Evolutionary conservation across 805 yeast species (phyloP).

Genomic region (Schwanniomyces vanrijiae): DNA sequence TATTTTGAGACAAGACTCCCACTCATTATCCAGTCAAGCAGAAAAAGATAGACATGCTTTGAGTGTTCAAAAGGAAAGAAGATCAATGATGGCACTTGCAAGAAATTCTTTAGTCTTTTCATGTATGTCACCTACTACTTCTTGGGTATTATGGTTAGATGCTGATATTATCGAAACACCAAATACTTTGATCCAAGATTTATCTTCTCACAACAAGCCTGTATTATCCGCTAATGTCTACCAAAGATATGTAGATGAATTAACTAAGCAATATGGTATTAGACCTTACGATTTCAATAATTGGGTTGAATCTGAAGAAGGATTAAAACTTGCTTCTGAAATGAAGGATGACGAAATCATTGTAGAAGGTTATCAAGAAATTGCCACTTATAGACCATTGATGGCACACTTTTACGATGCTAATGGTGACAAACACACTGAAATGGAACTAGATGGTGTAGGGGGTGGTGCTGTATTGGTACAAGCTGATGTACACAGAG

Average conservation of each 20-base stretch:
- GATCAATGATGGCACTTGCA: conserved; percentile 90
- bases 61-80: conserved; percentile 81
- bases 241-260: conserved; percentile 71
- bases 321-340: conserved; percentile 66
- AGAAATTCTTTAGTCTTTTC: conserved; percentile 90
- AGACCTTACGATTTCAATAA: conserved; percentile 95
- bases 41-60: conserved; percentile 93
- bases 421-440: conserved; percentile 59
- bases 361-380: conserved; percentile 90
- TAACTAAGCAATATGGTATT: conserved; percentile 52
- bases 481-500: conserved; percentile 96
- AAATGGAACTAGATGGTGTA: conserved; percentile 91
- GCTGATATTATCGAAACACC: conserved; percentile 94
- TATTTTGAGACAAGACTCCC: conserved; percentile 86
- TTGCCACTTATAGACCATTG: conserved; percentile 90
- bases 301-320: conserved; percentile 88
- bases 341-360: conserved; percentile 88
- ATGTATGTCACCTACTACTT: conserved; percentile 81
- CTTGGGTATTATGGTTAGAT: conserved; percentile 97
- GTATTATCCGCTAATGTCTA: conserved; percentile 91
- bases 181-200: conserved; percentile 76
- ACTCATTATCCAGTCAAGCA: conserved; percentile 66
- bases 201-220: conserved; percentile 82
- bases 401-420: conserved; percentile 87
- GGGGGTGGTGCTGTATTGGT: conserved; percentile 97